Conservation (phyloP, 176 grass and related monocot species). For the Cenchrus fungigraminus region DNA sequence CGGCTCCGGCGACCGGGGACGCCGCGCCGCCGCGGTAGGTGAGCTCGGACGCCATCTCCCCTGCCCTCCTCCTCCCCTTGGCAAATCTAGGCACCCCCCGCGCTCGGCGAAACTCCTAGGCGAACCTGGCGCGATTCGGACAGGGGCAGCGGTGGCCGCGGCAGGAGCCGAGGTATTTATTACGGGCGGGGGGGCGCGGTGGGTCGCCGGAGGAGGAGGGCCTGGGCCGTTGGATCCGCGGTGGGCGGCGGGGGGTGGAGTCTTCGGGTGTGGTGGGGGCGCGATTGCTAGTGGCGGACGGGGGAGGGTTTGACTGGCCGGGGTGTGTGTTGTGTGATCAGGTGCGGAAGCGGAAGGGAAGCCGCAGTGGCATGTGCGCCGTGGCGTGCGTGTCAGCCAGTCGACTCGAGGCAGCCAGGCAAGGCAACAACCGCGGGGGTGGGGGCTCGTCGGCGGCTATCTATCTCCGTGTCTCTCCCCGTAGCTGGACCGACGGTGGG, state of each 20-base stretch:
- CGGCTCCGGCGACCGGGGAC: conserved; percentile 18
- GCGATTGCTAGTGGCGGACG: conserved; percentile 19
- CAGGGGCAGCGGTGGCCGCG: conserved; percentile 13
- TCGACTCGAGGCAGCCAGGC: neutral
- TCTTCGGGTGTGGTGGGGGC: neutral
- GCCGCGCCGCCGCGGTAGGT: conserved; percentile 65
- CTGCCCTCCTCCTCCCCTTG: neutral
- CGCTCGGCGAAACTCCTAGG: neutral
- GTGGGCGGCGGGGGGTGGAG: conserved; percentile 1
- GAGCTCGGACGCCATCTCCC: conserved; percentile 83
- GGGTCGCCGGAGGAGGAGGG: neutral
- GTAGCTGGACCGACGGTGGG: neutral
- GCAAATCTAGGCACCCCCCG: neutral
- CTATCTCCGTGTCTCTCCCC: neutral
- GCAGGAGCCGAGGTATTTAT: conserved; percentile 41
- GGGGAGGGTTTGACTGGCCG: conserved; percentile 26
- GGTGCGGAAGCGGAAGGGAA: neutral
- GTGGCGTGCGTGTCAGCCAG: neutral
- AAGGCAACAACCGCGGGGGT: neutral
- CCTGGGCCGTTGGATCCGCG: neutral
- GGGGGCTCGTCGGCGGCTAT: neutral
- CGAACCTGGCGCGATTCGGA: conserved; percentile 6
- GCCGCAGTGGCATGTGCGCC: conserved; percentile 2
- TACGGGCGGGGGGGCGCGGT: neutral
- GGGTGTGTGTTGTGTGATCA: conserved; percentile 5